Conservation (phyloP, 1,284 basidiomycete species). For the Puccinia coronata region DNA sequence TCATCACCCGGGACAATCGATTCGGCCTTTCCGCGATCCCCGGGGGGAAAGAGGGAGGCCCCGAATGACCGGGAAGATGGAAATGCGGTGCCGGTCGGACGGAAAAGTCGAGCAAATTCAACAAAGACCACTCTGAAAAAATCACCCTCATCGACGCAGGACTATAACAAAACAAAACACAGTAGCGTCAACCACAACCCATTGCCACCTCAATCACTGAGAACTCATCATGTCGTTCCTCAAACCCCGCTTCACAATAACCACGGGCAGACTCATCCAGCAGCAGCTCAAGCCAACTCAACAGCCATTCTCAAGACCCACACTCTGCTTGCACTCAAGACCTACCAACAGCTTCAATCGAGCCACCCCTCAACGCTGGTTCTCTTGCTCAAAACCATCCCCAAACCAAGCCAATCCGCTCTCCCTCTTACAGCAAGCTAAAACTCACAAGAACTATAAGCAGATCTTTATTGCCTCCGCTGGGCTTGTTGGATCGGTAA, state of each 20-base stretch:
- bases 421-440: not conserved
- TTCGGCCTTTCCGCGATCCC: no score
- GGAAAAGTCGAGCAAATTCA: no score
- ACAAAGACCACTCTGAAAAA: no score
- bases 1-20: no score
- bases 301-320: not conserved
- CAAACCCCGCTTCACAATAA: not conserved
- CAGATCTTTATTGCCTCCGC: constrained; percentile 17
- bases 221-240: not conserved
- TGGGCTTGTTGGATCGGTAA: constrained; percentile 24
- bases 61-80: no score
- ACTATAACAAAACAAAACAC: no score
- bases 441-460: not conserved
- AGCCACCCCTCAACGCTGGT: not conserved
- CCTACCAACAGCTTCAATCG: not conserved
- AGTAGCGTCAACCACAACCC: no score
- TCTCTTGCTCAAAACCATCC: not conserved
- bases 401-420: not conserved
- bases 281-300: not conserved
- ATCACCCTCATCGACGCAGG: no score
- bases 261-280: not conserved
- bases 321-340: not conserved
- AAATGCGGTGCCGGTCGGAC: no score
- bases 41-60: no score
- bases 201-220: no score